phyloP scores from a whole-genome alignment of 2,329 filamentous ascomycete species.

The Coniochaeta prunicola region DNA sequence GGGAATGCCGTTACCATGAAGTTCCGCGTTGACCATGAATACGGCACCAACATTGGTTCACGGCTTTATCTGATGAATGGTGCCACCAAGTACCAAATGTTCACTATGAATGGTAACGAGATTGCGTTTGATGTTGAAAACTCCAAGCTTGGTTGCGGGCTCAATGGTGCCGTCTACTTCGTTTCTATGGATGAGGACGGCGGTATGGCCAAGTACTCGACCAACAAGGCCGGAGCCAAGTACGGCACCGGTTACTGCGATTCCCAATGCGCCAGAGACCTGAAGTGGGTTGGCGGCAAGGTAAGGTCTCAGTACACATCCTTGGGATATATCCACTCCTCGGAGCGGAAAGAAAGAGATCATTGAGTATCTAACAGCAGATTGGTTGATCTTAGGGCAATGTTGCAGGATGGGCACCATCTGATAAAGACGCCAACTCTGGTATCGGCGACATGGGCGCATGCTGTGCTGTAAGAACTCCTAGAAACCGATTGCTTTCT shows the following conservation, averaged over 20 bases:
- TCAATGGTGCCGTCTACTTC: conserved; percentile 60
- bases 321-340: not conserved
- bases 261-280: conserved; percentile 35
- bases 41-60: conserved; percentile 26
- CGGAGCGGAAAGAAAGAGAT: not conserved
- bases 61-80: conserved; percentile 48
- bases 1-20: conserved; percentile 36
- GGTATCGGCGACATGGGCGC: conserved; percentile 36
- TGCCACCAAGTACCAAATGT: conserved; percentile 45
- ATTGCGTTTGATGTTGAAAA: conserved; percentile 47
- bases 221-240: conserved; percentile 39
- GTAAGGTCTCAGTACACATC: not conserved
- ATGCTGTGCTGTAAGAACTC: conserved; percentile 35
- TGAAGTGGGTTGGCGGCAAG: conserved; percentile 42
- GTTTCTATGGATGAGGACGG: conserved; percentile 47
- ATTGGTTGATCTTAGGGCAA: conserved; percentile 27
- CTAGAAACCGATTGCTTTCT: no score
- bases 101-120: conserved; percentile 45
- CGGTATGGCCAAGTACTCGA: conserved; percentile 34
- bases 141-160: conserved; percentile 38
- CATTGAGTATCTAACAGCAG: not conserved
- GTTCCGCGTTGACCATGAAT: conserved; percentile 38
- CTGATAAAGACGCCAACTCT: conserved; percentile 38
- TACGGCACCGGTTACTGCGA: conserved; percentile 51
- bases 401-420: conserved; percentile 34